Conservation (phyloP, 2,329 filamentous ascomycete species). For the Venturia nashicola region DNA sequence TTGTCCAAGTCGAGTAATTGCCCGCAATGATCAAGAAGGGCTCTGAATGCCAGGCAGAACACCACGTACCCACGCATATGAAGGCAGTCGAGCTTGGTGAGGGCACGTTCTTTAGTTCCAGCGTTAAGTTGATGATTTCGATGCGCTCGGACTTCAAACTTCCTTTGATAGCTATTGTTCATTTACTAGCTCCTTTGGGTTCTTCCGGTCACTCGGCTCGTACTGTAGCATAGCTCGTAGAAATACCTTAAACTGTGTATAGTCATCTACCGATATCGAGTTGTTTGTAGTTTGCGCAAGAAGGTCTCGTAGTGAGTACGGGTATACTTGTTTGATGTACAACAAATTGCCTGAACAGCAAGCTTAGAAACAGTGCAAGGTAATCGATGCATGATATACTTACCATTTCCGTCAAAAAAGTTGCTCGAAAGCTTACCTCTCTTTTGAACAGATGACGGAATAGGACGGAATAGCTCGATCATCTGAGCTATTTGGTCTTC, state of each 20-base stretch:
- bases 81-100: no score
- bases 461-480: background rate
- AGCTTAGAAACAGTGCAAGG: background rate
- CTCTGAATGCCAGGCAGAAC: no score
- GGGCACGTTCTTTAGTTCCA: no score
- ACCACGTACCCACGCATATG: no score
- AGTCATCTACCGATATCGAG: background rate
- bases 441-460: background rate
- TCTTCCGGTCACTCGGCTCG: background rate
- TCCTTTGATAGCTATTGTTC: background rate
- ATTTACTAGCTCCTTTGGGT: background rate
- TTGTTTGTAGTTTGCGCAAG: background rate
- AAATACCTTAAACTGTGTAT: background rate
- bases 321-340: background rate
- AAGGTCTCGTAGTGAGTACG: background rate
- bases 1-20: no score
- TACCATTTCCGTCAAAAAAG: background rate
- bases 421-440: background rate
- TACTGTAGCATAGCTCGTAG: background rate
- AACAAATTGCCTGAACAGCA: background rate
- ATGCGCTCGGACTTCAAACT: no score
- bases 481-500: slow-evolving; percentile 7
- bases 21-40: no score
- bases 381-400: background rate
- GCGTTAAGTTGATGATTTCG: no score